Evolutionary conservation across 345 rosid genomes (phyloP).

Genomic region (Eucalyptus rudis): DNA sequence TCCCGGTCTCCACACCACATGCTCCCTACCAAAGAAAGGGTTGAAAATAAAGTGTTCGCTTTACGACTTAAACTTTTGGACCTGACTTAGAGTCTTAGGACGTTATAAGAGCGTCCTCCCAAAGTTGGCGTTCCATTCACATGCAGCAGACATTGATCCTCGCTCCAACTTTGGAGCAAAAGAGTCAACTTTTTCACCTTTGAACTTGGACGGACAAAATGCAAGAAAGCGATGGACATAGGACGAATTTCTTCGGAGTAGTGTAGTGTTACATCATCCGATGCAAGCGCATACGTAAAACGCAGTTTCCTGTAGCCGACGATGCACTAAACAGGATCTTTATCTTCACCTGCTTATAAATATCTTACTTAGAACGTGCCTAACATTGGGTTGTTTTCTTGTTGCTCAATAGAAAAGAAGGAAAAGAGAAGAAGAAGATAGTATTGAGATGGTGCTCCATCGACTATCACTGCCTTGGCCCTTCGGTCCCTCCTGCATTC

Average conservation of each 20-base stretch:
- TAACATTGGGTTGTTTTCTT: not conserved
- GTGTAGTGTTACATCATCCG: not conserved
- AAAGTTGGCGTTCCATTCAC: not conserved
- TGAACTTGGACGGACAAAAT: not conserved
- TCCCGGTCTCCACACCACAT: slow-evolving; percentile 36
- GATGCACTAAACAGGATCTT: not conserved
- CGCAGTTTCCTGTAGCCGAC: not conserved
- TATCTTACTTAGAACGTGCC: not conserved
- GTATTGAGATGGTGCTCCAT: not conserved
- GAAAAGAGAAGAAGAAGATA: not conserved
- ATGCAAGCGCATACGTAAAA: not conserved
- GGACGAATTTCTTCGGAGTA: not conserved
- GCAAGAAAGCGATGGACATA: not conserved
- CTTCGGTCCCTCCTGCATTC: not conserved
- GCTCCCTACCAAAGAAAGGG: slow-evolving; percentile 17
- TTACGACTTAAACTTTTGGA: not conserved
- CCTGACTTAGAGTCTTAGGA: not conserved
- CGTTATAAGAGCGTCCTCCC: not conserved
- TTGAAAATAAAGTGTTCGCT: no score
- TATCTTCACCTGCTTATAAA: not conserved
- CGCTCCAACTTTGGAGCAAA: not conserved
- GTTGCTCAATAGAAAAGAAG: not conserved
- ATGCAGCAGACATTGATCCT: not conserved
- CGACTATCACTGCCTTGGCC: not conserved
- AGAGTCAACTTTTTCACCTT: not conserved